phyloP scores from a whole-genome alignment of 2,329 filamentous ascomycete species.

The Dendryphion nanum region DNA sequence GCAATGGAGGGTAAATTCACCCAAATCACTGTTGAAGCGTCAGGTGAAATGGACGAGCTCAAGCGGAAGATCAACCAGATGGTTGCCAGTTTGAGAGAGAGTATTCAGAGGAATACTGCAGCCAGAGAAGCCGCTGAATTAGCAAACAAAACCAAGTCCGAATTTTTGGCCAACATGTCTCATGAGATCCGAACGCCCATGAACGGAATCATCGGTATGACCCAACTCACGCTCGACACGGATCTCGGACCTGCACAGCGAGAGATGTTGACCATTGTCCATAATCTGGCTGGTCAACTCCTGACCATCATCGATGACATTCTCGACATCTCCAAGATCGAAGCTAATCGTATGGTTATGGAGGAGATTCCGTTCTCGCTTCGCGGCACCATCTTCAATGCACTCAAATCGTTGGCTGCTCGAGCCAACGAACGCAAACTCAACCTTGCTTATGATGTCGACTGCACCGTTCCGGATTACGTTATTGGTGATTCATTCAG shows the following conservation, averaged over 20 bases:
- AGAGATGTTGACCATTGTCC: conserved; percentile 98
- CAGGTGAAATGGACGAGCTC: conserved; percentile 97
- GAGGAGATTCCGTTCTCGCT: conserved; percentile 97
- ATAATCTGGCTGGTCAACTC: conserved; percentile 92
- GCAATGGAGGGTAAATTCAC: conserved; percentile 97
- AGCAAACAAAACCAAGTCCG: conserved; percentile 97
- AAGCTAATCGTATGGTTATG: conserved; percentile 96
- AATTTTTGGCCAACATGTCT: conserved; percentile 98
- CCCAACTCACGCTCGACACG: conserved; percentile 90
- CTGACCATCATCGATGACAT: conserved; percentile 92
- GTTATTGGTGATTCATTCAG: conserved; percentile 97
- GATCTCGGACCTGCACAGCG: conserved; percentile 90
- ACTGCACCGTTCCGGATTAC: conserved; percentile 89
- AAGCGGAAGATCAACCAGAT: conserved; percentile 99
- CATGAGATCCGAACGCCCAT: conserved; percentile 97
- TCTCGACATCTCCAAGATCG: conserved; percentile 71
- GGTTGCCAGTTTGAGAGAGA: conserved; percentile 93
- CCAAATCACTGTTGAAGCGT: conserved; percentile 94
- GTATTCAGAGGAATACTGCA: conserved; percentile 93
- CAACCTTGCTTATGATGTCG: conserved; percentile 89
- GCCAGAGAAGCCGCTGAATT: conserved; percentile 94
- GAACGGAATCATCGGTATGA: conserved; percentile 99
- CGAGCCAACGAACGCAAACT: conserved; percentile 96
- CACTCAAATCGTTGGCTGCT: conserved; percentile 92
- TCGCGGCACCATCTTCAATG: conserved; percentile 93